Percentiles rank a stretch among this genome's conserved stretches.
Evolutionary conservation across 2,329 filamentous ascomycete species (phyloP).

Genomic region (Xylariaceae sp.): DNA sequence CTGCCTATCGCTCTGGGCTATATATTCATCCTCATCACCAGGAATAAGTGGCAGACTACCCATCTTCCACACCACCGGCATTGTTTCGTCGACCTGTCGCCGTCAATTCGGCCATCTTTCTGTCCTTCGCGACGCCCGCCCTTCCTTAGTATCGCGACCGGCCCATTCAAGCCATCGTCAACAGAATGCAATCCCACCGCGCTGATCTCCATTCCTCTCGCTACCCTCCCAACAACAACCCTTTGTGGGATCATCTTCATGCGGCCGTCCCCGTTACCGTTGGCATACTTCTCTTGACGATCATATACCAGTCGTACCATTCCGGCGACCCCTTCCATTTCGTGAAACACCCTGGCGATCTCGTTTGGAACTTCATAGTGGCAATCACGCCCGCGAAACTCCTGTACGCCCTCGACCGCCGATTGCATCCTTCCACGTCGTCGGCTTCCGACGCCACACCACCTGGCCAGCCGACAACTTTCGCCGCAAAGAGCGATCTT

Average conservation of each 20-base stretch:
- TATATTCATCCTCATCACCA: slow-evolving; percentile 9
- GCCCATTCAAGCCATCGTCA: slow-evolving; percentile 3
- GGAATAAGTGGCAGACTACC: neutral
- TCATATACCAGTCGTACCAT: slow-evolving; percentile 35
- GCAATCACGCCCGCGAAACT: slow-evolving; percentile 51
- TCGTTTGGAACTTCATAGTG: slow-evolving; percentile 59
- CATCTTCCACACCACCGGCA: no score
- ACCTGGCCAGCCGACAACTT: slow-evolving; percentile 37
- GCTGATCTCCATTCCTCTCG: slow-evolving; percentile 22
- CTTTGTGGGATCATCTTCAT: slow-evolving; percentile 33
- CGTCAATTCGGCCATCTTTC: neutral
- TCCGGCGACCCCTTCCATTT: slow-evolving; percentile 26
- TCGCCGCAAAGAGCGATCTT: slow-evolving; percentile 58
- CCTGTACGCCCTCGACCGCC: slow-evolving; percentile 53
- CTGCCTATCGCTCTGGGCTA: slow-evolving; percentile 13
- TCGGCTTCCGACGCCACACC: slow-evolving; percentile 33
- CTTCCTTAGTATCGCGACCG: slow-evolving; percentile 7
- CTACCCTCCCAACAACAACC: slow-evolving; percentile 21
- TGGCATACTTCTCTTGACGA: slow-evolving; percentile 32
- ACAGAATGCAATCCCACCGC: slow-evolving; percentile 37
- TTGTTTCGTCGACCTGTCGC: neutral
- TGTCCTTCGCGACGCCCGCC: neutral
- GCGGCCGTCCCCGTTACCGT: slow-evolving; percentile 35
- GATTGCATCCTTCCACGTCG: slow-evolving; percentile 44
- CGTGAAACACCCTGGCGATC: slow-evolving; percentile 37